Base-by-base conservation (phyloP, 805 yeast species). In the Candida chauliodis region DNA sequence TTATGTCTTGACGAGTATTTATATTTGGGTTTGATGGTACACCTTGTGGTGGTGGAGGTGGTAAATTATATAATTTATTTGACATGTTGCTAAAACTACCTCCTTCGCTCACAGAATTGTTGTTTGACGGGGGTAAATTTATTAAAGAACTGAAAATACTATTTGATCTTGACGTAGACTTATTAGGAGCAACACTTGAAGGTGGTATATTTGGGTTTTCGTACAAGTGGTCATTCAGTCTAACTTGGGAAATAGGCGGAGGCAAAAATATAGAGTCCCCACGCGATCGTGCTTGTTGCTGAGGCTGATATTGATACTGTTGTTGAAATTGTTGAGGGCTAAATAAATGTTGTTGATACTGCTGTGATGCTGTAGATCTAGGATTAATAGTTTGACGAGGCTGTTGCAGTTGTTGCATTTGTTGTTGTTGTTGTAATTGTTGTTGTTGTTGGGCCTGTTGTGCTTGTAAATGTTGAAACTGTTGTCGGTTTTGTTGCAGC, bases 191-290 rank as follows among this genome's bases (percentile, higher is more conserved):
- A 32, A 38, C 28, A 7, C 41, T 51, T 11, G 28, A 27, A 5
- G 42, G 40, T 27, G 28, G 34, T 22, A 32, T 30, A 13, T 39
- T 38, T 26, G 11, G 34, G 18, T 20, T 24, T 18, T 40, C 28
- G 17, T 11, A 25, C 28, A 17, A 44, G 16, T 36, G 48, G 11
- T 35, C 43, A 19, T 17, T 40, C 38, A 31, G 38, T 22, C 49
- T 38, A 23, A 30, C 23, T 32, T 42, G 46, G 4, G 59, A 53
- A 11, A 56, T 46, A 3, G 69, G 67, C 11, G 70, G 71, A 2
- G 71, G 73, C 5, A 66, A 50, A 28, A 49, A 61, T 7, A 66
- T 58, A 19, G 63, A 56, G 41, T 66, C 71, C 8, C 67, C 69
- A 21, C 72, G 48, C 17, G 66, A 58, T 34, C 70, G 48, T 22